Conservation (phyloP, 1,284 basidiomycete genomes). For the Sphaerobolus stellatus region DNA sequence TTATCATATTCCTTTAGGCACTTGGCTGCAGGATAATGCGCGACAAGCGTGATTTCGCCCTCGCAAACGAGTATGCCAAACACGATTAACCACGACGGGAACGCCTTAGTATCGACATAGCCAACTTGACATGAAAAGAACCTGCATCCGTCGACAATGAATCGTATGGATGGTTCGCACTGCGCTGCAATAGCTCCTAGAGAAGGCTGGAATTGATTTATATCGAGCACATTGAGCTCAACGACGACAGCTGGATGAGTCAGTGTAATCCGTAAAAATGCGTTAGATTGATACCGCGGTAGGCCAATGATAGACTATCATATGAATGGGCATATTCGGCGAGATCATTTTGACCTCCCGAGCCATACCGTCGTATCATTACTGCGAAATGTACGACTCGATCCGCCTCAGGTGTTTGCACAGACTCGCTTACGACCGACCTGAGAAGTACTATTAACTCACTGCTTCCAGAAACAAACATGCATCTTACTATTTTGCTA, state of each 20-base stretch:
- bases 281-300: not conserved
- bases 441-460: too few species aligned
- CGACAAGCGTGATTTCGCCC: not conserved
- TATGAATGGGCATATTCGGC: too few species aligned
- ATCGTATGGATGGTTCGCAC: not conserved
- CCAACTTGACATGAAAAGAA: not conserved
- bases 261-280: not conserved
- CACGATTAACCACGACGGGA: not conserved
- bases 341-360: too few species aligned
- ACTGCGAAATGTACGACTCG: too few species aligned
- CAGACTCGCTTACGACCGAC: too few species aligned
- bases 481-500: too few species aligned
- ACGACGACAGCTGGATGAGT: not conserved
- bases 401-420: too few species aligned
- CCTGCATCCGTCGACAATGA: not conserved
- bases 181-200: not conserved
- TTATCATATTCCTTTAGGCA: not conserved
- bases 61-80: not conserved
- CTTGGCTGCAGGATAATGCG: not conserved
- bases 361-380: too few species aligned
- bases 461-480: too few species aligned
- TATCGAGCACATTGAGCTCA: not conserved
- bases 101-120: not conserved
- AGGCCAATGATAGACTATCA: not conserved
- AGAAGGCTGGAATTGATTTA: too few species aligned